These are phyloP conservation scores for Leishmania arabica DNA, from an alignment of 208 protist genomes.

Conservation along the genomic window DNA sequence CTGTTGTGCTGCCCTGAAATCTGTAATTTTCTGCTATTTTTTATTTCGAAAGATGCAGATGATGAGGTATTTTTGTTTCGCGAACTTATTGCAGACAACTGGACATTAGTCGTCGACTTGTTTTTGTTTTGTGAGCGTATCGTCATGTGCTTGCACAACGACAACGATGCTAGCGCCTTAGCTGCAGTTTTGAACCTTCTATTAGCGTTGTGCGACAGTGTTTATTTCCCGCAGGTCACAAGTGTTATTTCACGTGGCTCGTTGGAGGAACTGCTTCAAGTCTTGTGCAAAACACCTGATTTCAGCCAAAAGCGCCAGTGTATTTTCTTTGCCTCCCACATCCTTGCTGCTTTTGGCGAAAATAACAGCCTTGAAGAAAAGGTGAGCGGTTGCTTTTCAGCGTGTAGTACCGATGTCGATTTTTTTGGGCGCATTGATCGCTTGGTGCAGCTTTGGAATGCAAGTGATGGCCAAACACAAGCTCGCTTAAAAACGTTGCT, in stretches of 20 bases:
- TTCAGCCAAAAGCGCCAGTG: constrained; percentile 1
- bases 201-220: constrained; percentile 4
- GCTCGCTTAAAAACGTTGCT: not conserved
- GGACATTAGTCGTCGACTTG: constrained; percentile 16
- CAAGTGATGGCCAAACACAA: not conserved
- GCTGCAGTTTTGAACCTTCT: constrained; percentile 3
- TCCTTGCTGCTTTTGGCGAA: not conserved
- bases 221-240: not conserved
- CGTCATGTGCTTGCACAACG: not conserved
- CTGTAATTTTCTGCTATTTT: constrained; percentile 23
- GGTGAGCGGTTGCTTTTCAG: not conserved
- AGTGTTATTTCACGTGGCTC: constrained; percentile 1
- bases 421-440: constrained; percentile 9
- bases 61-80: constrained; percentile 1
- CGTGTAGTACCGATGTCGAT: not conserved
- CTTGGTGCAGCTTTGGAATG: constrained; percentile 12
- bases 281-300: not conserved
- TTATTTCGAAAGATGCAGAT: constrained; percentile 3
- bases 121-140: constrained; percentile 10
- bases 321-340: not conserved
- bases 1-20: constrained; percentile 16
- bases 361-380: not conserved
- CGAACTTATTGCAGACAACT: constrained; percentile 19
- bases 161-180: not conserved
- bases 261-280: not conserved